Base-by-base conservation (phyloP, 2,329 filamentous ascomycete genomes). In the Furcasterigmium furcatum region DNA sequence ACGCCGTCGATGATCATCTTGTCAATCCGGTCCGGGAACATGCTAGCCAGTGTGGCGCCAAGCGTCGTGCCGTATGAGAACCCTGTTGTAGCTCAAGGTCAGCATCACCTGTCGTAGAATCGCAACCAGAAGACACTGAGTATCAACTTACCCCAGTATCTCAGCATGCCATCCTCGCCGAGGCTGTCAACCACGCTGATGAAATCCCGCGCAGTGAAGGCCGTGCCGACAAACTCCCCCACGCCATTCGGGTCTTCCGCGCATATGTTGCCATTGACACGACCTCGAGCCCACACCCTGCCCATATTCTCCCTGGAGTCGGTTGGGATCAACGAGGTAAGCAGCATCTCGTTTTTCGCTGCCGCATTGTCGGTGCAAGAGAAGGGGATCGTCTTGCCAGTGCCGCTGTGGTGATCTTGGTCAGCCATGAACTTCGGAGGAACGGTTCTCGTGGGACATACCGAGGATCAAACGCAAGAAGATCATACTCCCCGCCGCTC, bases 131-230 rank as follows among this genome's bases (percentile, higher is more conserved):
- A 9, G 13, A 7, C n/a, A 4, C n/a, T n/a, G n/a, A 16, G 2
- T 14, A 16, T n/a, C n/a, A 22, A 45, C 58, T 47, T 48, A 60
- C 68, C 69, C 63, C 62, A 70, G 48, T 64, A 74, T 24, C 63
- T 46, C 9, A 73, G 52, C 32, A 70, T 38, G 1, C 66, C 65
- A 46, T 71, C 68, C 38, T 70, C 68, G 2, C 52, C 58, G 3
- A 73, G 50, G 9, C 59, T 61, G 46, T 71, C 67, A 1, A 66
- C 65, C 14, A 69, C 65, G 7, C 55, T 46, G 46, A 74, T 66
- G 49, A 75, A 59, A 45, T 77, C 74, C 25, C 72, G 56, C 0
- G 64, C 73, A 0, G 63, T 61, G 49, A 70, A 75, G 0, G 68
- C 65, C 0, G 70, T 74, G 9, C 72, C 68, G 5, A 75, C 52